phyloP scores from a whole-genome alignment of 257 asterid genomes.

The Euphrasia confusa region DNA sequence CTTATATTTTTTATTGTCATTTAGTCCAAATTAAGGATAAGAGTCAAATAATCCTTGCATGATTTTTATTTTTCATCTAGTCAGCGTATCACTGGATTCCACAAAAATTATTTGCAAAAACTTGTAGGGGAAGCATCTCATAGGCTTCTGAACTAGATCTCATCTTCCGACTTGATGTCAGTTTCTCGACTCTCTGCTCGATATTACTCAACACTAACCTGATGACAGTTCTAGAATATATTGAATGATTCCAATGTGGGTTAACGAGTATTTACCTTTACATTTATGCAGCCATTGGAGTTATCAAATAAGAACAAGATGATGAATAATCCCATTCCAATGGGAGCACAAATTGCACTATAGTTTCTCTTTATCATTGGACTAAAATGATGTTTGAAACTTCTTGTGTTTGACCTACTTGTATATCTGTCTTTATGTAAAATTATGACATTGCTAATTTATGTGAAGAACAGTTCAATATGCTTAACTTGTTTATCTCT shows the following conservation, averaged over 20 bases:
- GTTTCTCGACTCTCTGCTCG: background rate
- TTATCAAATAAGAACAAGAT: constrained; percentile 3
- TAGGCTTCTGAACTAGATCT: background rate
- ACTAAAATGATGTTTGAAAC: background rate
- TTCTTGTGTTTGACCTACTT: background rate
- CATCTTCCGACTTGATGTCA: background rate
- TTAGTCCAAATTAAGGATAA: too few species aligned
- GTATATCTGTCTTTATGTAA: background rate
- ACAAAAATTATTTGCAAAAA: too few species aligned
- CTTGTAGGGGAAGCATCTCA: too few species aligned
- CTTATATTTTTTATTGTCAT: too few species aligned
- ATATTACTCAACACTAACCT: background rate
- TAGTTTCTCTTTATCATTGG: background rate
- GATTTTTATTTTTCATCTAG: too few species aligned
- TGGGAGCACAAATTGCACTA: background rate
- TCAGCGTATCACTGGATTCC: too few species aligned
- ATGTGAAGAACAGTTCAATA: background rate
- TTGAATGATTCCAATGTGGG: background rate
- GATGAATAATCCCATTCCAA: background rate
- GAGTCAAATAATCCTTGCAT: too few species aligned
- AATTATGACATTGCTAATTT: background rate
- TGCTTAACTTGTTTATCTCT: too few species aligned
- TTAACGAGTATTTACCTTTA: background rate
- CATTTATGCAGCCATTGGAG: constrained; percentile 13
- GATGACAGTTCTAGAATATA: background rate